Conservation (phyloP, 805 yeast species). For the Komagataella phaffii region DNA sequence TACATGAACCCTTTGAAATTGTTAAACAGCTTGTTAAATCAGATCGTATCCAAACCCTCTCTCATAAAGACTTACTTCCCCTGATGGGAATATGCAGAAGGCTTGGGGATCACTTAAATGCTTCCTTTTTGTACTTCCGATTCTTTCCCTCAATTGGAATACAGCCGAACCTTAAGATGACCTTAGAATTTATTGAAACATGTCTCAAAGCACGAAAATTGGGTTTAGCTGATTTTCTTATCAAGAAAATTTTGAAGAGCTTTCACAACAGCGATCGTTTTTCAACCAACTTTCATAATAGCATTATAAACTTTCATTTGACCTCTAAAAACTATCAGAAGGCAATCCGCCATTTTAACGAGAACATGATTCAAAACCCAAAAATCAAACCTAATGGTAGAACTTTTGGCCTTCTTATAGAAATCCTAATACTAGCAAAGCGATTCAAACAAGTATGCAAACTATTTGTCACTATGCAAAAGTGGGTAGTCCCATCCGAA, state of each 20-base stretch:
- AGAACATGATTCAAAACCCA: background rate
- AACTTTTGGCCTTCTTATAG: background rate
- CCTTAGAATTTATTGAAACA: background rate
- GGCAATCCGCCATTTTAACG: background rate
- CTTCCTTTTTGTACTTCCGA: background rate
- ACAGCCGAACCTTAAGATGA: background rate
- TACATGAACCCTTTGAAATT: conserved; percentile 19
- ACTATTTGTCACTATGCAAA: background rate
- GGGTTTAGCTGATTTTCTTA: background rate
- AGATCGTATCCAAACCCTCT: conserved; percentile 11
- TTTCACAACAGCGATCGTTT: background rate
- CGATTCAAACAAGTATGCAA: background rate
- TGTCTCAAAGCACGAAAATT: background rate
- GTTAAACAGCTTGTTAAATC: conserved; percentile 5
- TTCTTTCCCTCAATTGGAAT: background rate
- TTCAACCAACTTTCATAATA: background rate
- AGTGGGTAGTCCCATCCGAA: background rate
- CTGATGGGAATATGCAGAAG: conserved; percentile 9
- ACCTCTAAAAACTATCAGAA: background rate
- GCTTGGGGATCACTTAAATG: conserved; percentile 8
- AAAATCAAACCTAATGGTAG: background rate
- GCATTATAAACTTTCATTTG: background rate
- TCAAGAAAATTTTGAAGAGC: background rate
- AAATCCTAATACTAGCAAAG: background rate
- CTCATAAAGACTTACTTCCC: conserved; percentile 7